phyloP scores from a whole-genome alignment of 225 moss, liverwort and hornwort genomes.

The Polytrichum formosum region DNA sequence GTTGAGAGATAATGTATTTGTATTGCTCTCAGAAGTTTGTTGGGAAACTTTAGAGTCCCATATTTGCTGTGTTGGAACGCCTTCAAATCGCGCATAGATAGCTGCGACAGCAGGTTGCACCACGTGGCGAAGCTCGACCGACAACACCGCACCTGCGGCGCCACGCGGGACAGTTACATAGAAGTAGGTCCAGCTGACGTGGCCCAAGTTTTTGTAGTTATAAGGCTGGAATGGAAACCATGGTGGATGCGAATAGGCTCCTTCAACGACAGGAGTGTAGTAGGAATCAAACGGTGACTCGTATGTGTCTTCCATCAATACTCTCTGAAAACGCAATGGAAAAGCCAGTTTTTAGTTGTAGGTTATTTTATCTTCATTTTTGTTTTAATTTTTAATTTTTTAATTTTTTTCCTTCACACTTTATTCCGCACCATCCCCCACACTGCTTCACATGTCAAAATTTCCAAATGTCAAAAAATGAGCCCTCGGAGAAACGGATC shows the following conservation, averaged over 20 bases:
- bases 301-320: slow-evolving; percentile 35
- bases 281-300: slow-evolving; percentile 81
- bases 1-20: slow-evolving; percentile 26
- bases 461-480: too few relatives aligned
- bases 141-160: slow-evolving; percentile 64
- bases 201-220: too few relatives aligned
- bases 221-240: slow-evolving; percentile 40
- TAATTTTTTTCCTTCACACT: too few relatives aligned
- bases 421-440: too few relatives aligned
- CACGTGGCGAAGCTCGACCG: slow-evolving; percentile 45
- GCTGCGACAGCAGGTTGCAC: background rate
- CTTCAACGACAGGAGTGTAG: slow-evolving; percentile 32
- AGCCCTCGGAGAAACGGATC: too few relatives aligned
- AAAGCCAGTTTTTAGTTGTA: too few relatives aligned
- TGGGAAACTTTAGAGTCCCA: slow-evolving; percentile 42
- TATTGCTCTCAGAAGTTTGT: background rate
- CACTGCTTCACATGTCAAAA: too few relatives aligned
- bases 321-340: slow-evolving; percentile 41
- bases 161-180: slow-evolving; percentile 59
- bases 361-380: too few relatives aligned
- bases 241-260: slow-evolving; percentile 13
- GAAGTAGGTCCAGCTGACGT: slow-evolving; percentile 44
- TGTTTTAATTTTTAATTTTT: too few relatives aligned
- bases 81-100: slow-evolving; percentile 65
- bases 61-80: slow-evolving; percentile 37